A percentile compares a stretch with the other conserved stretches of the same genome.
phyloP scores from a whole-genome alignment of 192 early-diverging fungal genomes.

The Backusella mclennaniae region DNA sequence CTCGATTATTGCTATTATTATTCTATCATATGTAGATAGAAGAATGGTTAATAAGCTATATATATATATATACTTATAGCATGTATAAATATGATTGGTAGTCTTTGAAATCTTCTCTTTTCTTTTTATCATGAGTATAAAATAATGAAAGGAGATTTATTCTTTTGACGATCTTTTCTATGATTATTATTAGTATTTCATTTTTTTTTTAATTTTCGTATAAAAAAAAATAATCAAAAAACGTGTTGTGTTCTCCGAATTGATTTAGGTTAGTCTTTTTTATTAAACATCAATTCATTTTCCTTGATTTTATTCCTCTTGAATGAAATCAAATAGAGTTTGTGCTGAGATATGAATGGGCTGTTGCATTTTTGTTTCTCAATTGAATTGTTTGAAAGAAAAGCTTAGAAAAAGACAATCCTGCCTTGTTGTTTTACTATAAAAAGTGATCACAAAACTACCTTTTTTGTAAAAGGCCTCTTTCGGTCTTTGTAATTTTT shows the following conservation, averaged over 20 bases:
- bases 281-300: background rate
- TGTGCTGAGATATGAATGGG: background rate
- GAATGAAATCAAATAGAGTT: background rate
- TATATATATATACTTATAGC: too few relatives aligned
- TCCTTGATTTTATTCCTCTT: background rate
- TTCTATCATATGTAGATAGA: too few relatives aligned
- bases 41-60: too few relatives aligned
- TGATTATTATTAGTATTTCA: background rate
- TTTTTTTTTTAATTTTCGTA: background rate
- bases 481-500: slow-evolving; percentile 5
- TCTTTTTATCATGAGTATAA: too few relatives aligned
- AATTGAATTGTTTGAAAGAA: background rate
- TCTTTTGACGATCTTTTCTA: background rate
- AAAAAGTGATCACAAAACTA: background rate
- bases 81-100: too few relatives aligned
- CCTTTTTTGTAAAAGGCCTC: background rate
- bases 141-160: background rate
- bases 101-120: too few relatives aligned
- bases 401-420: background rate
- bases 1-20: background rate
- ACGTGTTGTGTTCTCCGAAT: slow-evolving; percentile 6
- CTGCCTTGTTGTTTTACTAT: background rate
- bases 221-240: background rate
- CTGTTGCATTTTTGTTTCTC: background rate
- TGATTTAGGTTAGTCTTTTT: background rate